Percentiles rank a stretch among this genome's conserved stretches.
These are phyloP conservation scores for Tilletiaria anomala DNA, from an alignment of 1,284 basidiomycete genomes.

Conservation along the genomic window DNA sequence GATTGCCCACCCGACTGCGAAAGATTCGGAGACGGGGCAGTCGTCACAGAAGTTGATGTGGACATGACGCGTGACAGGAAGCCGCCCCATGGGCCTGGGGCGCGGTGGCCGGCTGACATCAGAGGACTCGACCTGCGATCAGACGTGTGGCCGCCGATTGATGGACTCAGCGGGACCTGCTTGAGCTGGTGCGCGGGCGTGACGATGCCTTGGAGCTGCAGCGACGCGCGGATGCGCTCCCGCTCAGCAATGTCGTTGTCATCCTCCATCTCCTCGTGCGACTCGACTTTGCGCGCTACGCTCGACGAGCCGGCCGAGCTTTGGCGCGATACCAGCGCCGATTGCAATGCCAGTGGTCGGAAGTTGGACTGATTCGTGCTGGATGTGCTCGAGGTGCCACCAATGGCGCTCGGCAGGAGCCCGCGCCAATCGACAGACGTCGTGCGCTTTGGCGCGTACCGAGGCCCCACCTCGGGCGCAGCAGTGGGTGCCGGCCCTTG, in stretches of 20 bases:
- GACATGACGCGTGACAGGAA: too few relatives aligned
- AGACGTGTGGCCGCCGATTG: too few relatives aligned
- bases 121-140: too few relatives aligned
- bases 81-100: too few relatives aligned
- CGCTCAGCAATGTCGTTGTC: slow-evolving; percentile 18
- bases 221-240: slow-evolving; percentile 19
- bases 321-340: slow-evolving; percentile 56
- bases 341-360: slow-evolving; percentile 59
- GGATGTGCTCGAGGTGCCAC: slow-evolving; percentile 2
- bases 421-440: slow-evolving; percentile 15
- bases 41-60: too few relatives aligned
- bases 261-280: slow-evolving; percentile 22
- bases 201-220: slow-evolving; percentile 19
- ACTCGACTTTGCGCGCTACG: slow-evolving; percentile 10
- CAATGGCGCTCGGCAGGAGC: slow-evolving; percentile 15
- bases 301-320: background rate
- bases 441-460: slow-evolving; percentile 7
- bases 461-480: slow-evolving; percentile 37
- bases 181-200: slow-evolving; percentile 22
- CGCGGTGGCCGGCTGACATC: too few relatives aligned
- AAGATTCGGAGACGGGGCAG: too few relatives aligned
- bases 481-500: too few relatives aligned
- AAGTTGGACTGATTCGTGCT: slow-evolving; percentile 50
- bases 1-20: too few relatives aligned
- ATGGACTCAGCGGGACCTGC: background rate